Base-by-base conservation (phyloP, 352 stramenopile genomes). In the Pythium brachiatum region DNA sequence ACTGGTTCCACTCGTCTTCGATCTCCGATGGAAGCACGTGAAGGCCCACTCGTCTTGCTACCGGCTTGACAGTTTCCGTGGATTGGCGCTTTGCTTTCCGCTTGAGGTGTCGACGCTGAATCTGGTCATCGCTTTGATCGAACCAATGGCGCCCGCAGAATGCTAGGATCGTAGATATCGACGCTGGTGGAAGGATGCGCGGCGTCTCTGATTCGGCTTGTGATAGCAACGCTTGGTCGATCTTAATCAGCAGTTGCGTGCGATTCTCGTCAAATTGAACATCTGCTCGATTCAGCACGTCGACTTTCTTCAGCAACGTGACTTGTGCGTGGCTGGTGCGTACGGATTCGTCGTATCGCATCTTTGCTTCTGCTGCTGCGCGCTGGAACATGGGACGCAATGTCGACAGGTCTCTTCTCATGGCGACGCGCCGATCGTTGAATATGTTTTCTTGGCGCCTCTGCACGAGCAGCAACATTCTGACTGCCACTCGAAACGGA, bases 61-160 rank as follows among this genome's bases (percentile, higher is more conserved):
- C 76, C 21, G 79, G 77, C 9, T 54, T 12, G 15, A 76, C 46
- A 18, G 58, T 34, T 7, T n/a, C 9, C 1, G 36, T 60, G 8
- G n/a, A 18, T 39, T 15, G 27, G 26, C 44, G 43, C 26, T 54
- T 68, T 16, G 16, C 16, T 31, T 48, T 51, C 3, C 25, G 6
- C 7, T 21, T 31, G 21, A 25, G 7, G 44, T 39, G n/a, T 39
- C 9, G 26, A 11, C 46, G 58, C 7, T 54, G 7, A 48, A 48
- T 27, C 13, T 25, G n/a, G 3, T 38, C 34, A 7, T 36, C 39
- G 57, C 21, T 31, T 7, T 31, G 31, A 15, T 56, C 74, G 61
- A 91, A 91, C 81, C 81, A 91, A 55, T 88, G 78, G 13, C 81
- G 72, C 9, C 50, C 36, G 46, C 78, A 91, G 36, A 75, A 89